Conservation (phyloP, 2,329 filamentous ascomycete genomes). For the Emergomyces orientalis region DNA sequence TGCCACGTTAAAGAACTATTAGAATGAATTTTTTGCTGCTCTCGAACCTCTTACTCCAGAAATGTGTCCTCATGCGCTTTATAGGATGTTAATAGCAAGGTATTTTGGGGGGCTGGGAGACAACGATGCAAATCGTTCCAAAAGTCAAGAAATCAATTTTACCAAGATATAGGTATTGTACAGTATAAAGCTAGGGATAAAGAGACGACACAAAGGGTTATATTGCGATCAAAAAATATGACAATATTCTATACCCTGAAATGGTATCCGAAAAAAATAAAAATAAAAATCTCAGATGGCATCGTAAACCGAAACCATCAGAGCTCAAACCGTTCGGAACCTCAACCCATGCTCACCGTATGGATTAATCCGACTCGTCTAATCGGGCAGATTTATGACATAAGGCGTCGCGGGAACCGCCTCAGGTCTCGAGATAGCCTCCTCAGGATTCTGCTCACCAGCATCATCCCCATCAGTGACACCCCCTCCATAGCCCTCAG, state of each 20-base stretch:
- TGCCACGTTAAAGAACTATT: neutral
- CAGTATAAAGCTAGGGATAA: neutral
- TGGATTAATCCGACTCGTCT: neutral
- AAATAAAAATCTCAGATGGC: too few relatives aligned
- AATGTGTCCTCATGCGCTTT: neutral
- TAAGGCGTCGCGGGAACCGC: neutral
- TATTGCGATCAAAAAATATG: neutral
- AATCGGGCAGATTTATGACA: neutral
- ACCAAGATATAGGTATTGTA: neutral
- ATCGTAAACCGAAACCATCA: neutral
- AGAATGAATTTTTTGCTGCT: neutral
- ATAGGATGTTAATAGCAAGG: neutral
- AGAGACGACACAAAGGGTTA: neutral
- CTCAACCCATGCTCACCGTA: neutral
- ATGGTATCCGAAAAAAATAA: neutral
- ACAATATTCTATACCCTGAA: neutral
- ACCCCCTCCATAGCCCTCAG: neutral
- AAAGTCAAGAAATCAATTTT: neutral
- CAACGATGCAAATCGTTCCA: neutral
- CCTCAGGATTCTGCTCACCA: neutral
- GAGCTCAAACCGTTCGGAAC: too few relatives aligned
- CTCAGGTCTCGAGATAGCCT: neutral
- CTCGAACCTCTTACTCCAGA: neutral
- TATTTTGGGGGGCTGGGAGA: neutral
- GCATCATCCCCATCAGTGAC: neutral